phyloP scores from a whole-genome alignment of 2,329 filamentous ascomycete species.

The Penicillium sp. region DNA sequence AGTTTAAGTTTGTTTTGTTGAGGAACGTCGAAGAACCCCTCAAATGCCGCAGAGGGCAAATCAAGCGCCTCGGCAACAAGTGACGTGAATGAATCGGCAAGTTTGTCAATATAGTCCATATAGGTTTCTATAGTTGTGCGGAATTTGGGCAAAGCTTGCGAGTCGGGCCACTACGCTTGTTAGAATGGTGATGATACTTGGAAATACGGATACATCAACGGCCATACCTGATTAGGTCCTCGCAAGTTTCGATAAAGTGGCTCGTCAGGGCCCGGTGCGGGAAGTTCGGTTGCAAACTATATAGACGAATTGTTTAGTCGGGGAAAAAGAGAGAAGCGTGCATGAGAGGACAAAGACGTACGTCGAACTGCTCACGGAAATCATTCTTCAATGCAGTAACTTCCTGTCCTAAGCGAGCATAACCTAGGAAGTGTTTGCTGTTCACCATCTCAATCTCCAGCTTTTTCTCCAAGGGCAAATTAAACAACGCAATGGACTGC shows the following conservation, averaged over 20 bases:
- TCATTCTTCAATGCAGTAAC: slow-evolving; percentile 31
- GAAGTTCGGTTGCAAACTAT: slow-evolving; percentile 35
- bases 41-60: slow-evolving; percentile 25
- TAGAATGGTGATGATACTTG: neutral
- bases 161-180: slow-evolving; percentile 30
- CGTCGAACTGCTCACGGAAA: slow-evolving; percentile 35
- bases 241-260: slow-evolving; percentile 32
- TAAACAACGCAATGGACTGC: slow-evolving; percentile 43
- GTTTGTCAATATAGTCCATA: slow-evolving; percentile 22
- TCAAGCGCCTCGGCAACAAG: slow-evolving; percentile 33
- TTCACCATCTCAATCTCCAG: slow-evolving; percentile 46
- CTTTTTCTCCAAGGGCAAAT: slow-evolving; percentile 43
- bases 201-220: neutral
- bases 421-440: slow-evolving; percentile 35
- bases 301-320: neutral
- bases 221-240: slow-evolving; percentile 32
- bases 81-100: slow-evolving; percentile 25
- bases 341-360: slow-evolving; percentile 9
- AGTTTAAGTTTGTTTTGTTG: slow-evolving; percentile 35
- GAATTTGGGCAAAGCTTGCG: slow-evolving; percentile 28
- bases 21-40: slow-evolving; percentile 31
- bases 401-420: slow-evolving; percentile 32
- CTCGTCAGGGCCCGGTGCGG: slow-evolving; percentile 29
- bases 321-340: neutral
- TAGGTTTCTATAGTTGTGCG: slow-evolving; percentile 28